phyloP scores from a whole-genome alignment of 2,329 filamentous ascomycete species.

The Epichloe baconii region DNA sequence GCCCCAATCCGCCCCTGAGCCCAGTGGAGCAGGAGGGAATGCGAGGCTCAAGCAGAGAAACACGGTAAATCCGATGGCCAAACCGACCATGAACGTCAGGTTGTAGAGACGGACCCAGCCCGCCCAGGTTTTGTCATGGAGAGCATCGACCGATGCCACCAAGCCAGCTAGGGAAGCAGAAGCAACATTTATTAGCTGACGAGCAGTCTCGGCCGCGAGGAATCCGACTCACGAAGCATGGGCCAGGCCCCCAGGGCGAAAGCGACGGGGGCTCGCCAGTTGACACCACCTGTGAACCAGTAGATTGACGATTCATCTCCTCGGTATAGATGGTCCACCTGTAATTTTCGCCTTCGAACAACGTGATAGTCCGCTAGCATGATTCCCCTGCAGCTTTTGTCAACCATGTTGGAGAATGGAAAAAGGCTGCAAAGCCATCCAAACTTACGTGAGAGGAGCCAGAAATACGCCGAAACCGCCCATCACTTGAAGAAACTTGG shows the following conservation, averaged over 20 bases:
- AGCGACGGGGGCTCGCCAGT: constrained; percentile 22
- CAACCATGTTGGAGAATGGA: neutral
- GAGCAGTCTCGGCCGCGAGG: neutral
- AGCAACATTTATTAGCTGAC: constrained; percentile 5
- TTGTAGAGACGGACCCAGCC: constrained; percentile 26
- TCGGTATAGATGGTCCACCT: constrained; percentile 24
- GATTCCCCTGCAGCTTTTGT: constrained; percentile 10
- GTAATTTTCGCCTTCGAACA: constrained; percentile 21
- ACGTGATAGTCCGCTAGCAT: constrained; percentile 19
- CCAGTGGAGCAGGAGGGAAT: neutral
- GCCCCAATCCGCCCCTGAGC: neutral
- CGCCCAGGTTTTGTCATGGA: constrained; percentile 9
- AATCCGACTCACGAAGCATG: constrained; percentile 7
- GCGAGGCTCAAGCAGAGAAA: neutral
- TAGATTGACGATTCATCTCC: constrained; percentile 21
- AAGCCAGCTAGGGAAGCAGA: constrained; percentile 10
- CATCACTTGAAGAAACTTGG: no score
- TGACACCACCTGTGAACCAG: constrained; percentile 22
- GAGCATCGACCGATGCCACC: constrained; percentile 12
- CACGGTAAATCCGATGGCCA: constrained; percentile 10
- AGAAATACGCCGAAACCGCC: no score
- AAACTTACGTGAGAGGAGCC: no score
- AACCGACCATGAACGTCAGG: constrained; percentile 26
- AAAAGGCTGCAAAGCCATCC: no score
- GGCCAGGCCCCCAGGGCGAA: constrained; percentile 21